These are phyloP conservation scores for Casaregolazyma lundiana DNA, from an alignment of 1,139 yeast species.

Conservation along the genomic window DNA sequence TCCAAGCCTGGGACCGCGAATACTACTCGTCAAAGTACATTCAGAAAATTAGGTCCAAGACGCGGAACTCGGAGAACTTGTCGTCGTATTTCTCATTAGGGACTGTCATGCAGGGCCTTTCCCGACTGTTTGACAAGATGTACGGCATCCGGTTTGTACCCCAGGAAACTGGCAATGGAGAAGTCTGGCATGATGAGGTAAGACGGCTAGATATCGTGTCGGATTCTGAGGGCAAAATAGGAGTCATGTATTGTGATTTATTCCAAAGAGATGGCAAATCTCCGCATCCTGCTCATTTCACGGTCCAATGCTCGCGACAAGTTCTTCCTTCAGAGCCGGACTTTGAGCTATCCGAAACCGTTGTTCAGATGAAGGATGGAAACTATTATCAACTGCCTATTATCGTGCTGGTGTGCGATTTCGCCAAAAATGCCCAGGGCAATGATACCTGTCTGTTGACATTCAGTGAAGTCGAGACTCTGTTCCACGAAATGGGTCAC, in stretches of 20 bases:
- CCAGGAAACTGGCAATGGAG: conserved; percentile 60
- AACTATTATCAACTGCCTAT: conserved; percentile 75
- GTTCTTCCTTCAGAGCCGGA: conserved; percentile 49
- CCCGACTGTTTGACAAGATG: conserved; percentile 60
- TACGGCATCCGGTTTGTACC: conserved; percentile 78
- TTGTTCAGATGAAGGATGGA: conserved; percentile 29
- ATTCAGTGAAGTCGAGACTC: conserved; percentile 80
- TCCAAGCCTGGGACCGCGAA: conserved; percentile 93
- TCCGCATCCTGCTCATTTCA: conserved; percentile 87
- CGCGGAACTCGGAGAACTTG: conserved; percentile 23
- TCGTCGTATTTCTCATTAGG: conserved; percentile 74
- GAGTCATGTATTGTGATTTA: conserved; percentile 64
- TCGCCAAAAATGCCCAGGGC: conserved; percentile 38
- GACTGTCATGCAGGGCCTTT: conserved; percentile 78
- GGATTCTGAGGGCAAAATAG: conserved; percentile 54
- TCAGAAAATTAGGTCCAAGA: conserved; percentile 23
- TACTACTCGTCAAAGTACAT: conserved; percentile 47
- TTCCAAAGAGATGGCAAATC: conserved; percentile 58
- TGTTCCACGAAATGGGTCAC: conserved; percentile 99
- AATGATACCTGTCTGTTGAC: conserved; percentile 47
- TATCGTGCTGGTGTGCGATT: conserved; percentile 84
- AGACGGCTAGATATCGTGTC: conserved; percentile 70
- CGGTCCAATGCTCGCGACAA: conserved; percentile 88
- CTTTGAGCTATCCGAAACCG: conserved; percentile 16
- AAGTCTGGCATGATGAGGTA: conserved; percentile 89